These are phyloP conservation scores for Diplogelasinospora grovesii DNA, from an alignment of 495 filamentous ascomycete species.

Conservation along the genomic window DNA sequence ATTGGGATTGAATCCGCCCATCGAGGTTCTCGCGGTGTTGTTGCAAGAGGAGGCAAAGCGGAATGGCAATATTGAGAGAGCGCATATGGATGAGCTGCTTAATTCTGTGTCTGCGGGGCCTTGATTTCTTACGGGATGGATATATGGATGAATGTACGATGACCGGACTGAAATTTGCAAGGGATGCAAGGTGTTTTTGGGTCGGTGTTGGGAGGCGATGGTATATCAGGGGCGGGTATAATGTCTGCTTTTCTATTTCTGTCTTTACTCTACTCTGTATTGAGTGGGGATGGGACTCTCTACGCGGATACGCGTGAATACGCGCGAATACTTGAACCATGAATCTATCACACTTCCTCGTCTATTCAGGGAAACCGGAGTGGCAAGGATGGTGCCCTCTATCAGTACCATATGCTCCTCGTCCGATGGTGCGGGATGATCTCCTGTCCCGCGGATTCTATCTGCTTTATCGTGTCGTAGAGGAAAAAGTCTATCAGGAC, in stretches of 20 bases:
- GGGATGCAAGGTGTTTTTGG: too few relatives aligned
- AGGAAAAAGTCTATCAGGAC: slow-evolving; percentile 95
- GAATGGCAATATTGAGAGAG: slow-evolving; percentile 44
- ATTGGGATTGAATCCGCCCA: slow-evolving; percentile 74
- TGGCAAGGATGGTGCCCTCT: too few relatives aligned
- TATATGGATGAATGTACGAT: too few relatives aligned
- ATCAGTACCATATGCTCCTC: slow-evolving; percentile 90
- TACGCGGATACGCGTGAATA: too few relatives aligned
- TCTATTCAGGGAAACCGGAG: not conserved
- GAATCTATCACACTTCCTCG: not conserved
- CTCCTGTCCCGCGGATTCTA: slow-evolving; percentile 56
- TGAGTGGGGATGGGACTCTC: too few relatives aligned
- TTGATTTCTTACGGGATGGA: slow-evolving; percentile 3
- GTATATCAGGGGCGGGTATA: too few relatives aligned
- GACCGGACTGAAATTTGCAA: too few relatives aligned
- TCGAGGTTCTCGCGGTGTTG: slow-evolving; percentile 86
- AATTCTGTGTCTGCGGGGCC: slow-evolving; percentile 15
- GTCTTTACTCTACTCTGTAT: too few relatives aligned
- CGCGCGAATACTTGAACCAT: too few relatives aligned
- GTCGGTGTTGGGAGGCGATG: too few relatives aligned
- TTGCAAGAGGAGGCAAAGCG: slow-evolving; percentile 59
- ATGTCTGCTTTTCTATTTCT: too few relatives aligned
- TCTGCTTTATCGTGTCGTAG: slow-evolving; percentile 85
- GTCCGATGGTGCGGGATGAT: slow-evolving; percentile 86
- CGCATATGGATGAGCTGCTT: slow-evolving; percentile 79